A percentile compares a stretch with the other conserved stretches of the same genome.
Conservation (phyloP, 805 yeast genomes). For the Teunomyces kruisii region DNA sequence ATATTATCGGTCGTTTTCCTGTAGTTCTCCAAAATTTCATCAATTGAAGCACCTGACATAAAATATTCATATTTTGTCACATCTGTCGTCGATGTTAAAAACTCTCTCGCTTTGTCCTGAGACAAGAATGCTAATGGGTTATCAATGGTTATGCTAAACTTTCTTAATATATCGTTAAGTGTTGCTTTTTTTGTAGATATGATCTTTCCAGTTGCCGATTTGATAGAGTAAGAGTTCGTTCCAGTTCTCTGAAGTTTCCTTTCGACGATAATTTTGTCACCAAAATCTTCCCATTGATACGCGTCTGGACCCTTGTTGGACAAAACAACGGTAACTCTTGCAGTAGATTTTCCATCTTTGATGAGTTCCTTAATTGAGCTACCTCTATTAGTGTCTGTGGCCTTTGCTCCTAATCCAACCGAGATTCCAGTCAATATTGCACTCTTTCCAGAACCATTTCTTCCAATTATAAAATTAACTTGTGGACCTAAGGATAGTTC, state of each 20-base stretch:
- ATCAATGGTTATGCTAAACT: constrained; percentile 74
- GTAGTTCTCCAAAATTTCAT: constrained; percentile 60
- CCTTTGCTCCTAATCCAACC: constrained; percentile 86
- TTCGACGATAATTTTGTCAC: constrained; percentile 67
- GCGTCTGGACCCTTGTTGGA: constrained; percentile 67
- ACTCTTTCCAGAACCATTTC: constrained; percentile 89
- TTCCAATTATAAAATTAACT: constrained; percentile 83
- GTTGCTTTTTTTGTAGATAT: constrained; percentile 63
- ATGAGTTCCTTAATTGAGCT: constrained; percentile 66
- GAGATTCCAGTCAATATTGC: constrained; percentile 86
- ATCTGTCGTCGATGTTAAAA: constrained; percentile 74
- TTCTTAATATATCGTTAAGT: constrained; percentile 65
- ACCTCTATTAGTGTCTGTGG: constrained; percentile 85
- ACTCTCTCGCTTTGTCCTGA: constrained; percentile 91
- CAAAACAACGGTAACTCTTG: constrained; percentile 65
- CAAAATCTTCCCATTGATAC: constrained; percentile 63
- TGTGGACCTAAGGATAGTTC: constrained; percentile 73
- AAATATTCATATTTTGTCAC: constrained; percentile 71
- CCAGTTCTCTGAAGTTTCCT: constrained; percentile 60
- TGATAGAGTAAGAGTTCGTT: constrained; percentile 52
- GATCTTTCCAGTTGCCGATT: constrained; percentile 48
- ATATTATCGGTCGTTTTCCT: constrained; percentile 29
- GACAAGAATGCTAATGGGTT: constrained; percentile 92
- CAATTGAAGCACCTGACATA: constrained; percentile 76
- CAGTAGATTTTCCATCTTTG: constrained; percentile 70